Evolutionary conservation across 1,284 basidiomycete species (phyloP).

Genomic region (Cutaneotrichosporon cutaneum): DNA sequence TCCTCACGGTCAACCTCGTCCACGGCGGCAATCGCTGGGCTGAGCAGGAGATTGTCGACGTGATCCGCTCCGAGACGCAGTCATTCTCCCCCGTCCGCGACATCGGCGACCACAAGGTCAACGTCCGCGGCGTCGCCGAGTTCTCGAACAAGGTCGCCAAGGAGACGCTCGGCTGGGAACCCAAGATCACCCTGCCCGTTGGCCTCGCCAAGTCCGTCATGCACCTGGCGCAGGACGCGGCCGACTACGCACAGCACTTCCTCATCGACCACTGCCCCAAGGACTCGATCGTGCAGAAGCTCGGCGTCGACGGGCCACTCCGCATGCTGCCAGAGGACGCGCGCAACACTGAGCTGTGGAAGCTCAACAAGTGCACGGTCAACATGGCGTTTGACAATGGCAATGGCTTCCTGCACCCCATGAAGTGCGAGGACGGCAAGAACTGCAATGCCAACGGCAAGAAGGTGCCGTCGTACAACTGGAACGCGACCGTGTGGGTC

Average conservation of each 20-base stretch:
- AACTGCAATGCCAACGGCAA: slow-evolving; percentile 36
- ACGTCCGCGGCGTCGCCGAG: slow-evolving; percentile 16
- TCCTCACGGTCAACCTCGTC: slow-evolving; percentile 41
- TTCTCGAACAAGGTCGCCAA: slow-evolving; percentile 23
- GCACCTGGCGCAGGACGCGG: slow-evolving; percentile 28
- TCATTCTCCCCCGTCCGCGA: slow-evolving; percentile 45
- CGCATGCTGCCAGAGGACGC: slow-evolving; percentile 31
- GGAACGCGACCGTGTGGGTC: slow-evolving; percentile 43
- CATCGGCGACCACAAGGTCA: slow-evolving; percentile 31
- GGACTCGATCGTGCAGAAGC: background rate
- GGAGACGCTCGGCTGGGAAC: slow-evolving; percentile 33
- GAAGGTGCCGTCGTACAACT: slow-evolving; percentile 40
- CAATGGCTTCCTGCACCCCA: slow-evolving; percentile 42
- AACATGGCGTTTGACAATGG: slow-evolving; percentile 45
- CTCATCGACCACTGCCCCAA: slow-evolving; percentile 32
- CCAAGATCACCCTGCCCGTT: slow-evolving; percentile 26
- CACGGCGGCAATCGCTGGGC: slow-evolving; percentile 42
- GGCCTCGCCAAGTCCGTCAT: slow-evolving; percentile 35
- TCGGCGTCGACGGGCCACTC: background rate
- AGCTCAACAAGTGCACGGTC: slow-evolving; percentile 46
- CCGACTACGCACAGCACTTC: slow-evolving; percentile 36
- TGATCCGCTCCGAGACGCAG: slow-evolving; percentile 36
- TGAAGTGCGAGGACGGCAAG: slow-evolving; percentile 47
- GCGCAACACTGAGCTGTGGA: slow-evolving; percentile 42
- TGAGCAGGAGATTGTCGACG: slow-evolving; percentile 38